These are phyloP conservation scores for Lactifluus volemus DNA, from an alignment of 768 basidiomycete genomes.

Conservation along the genomic window DNA sequence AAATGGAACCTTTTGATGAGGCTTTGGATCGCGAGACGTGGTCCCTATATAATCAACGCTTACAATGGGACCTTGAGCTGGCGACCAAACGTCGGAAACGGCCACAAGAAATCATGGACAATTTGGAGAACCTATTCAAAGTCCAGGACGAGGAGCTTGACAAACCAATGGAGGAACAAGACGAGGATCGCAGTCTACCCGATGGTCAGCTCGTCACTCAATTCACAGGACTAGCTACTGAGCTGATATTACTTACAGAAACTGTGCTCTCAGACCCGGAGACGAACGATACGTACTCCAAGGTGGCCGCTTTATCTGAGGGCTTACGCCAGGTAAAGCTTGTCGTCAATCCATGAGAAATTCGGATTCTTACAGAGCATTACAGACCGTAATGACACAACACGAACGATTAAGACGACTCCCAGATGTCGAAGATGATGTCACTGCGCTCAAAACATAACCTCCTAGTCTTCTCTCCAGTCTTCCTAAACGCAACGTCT, in stretches of 20 bases:
- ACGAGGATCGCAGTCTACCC: slow-evolving; percentile 17
- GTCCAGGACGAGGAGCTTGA: slow-evolving; percentile 27
- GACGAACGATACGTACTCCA: slow-evolving; percentile 24
- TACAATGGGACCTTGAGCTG: slow-evolving; percentile 68
- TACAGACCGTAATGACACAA: slow-evolving; percentile 42
- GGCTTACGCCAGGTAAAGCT: slow-evolving; percentile 44
- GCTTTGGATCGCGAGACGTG: slow-evolving; percentile 75
- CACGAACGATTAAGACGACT: slow-evolving; percentile 42
- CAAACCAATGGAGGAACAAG: slow-evolving; percentile 17
- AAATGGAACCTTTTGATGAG: slow-evolving; percentile 74
- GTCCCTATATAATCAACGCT: slow-evolving; percentile 64
- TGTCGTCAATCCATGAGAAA: not conserved
- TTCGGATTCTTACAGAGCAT: not conserved
- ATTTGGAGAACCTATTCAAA: slow-evolving; percentile 33
- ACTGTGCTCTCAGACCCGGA: slow-evolving; percentile 21
- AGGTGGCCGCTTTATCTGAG: slow-evolving; percentile 35
- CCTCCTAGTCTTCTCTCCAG: not conserved
- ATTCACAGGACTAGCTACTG: not conserved
- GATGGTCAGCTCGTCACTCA: slow-evolving; percentile 19
- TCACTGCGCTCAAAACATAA: slow-evolving; percentile 11
- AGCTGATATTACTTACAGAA: slow-evolving; percentile 8
- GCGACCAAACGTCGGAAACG: slow-evolving; percentile 55
- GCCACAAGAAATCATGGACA: slow-evolving; percentile 44
- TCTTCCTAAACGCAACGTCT: slow-evolving; percentile 2
- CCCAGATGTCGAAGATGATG: slow-evolving; percentile 22